Evolutionary conservation across 169 alveolate species (phyloP).

Genomic region (Plasmodium sp.): DNA sequence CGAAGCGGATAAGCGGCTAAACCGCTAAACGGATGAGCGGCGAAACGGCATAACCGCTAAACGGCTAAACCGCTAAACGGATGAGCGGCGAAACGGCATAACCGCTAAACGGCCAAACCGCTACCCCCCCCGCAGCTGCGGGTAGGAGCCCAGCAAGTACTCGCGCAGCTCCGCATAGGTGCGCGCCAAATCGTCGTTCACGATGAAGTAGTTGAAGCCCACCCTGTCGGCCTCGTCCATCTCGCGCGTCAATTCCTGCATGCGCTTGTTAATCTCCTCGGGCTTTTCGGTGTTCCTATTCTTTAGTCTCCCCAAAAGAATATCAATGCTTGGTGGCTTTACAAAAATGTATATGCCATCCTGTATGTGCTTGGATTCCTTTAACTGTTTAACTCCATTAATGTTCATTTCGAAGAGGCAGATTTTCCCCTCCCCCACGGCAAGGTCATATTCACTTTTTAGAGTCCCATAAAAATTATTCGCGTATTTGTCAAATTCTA

Average conservation of each 20-base stretch:
- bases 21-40: too few relatives aligned
- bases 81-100: background rate
- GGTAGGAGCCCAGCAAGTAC: slow-evolving; percentile 1
- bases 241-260: slow-evolving; percentile 87
- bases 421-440: slow-evolving; percentile 81
- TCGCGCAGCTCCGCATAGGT: slow-evolving; percentile 35
- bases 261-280: slow-evolving; percentile 85
- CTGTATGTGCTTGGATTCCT: slow-evolving; percentile 64
- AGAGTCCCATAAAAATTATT: slow-evolving; percentile 91
- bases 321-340: slow-evolving; percentile 83
- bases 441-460: slow-evolving; percentile 79
- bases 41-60: background rate
- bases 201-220: slow-evolving; percentile 53
- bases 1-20: background rate
- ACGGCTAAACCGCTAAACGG: background rate
- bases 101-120: too few relatives aligned
- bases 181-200: slow-evolving; percentile 70
- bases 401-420: slow-evolving; percentile 92
- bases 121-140: background rate
- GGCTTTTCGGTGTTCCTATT: slow-evolving; percentile 90
- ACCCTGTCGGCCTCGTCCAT: slow-evolving; percentile 77
- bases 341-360: slow-evolving; percentile 83
- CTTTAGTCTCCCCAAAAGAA: slow-evolving; percentile 84
- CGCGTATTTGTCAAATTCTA: slow-evolving; percentile 88
- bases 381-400: slow-evolving; percentile 87